These are phyloP conservation scores for Talaromyces verruculosus DNA, from an alignment of 2,329 filamentous ascomycete species.

Conservation along the genomic window DNA sequence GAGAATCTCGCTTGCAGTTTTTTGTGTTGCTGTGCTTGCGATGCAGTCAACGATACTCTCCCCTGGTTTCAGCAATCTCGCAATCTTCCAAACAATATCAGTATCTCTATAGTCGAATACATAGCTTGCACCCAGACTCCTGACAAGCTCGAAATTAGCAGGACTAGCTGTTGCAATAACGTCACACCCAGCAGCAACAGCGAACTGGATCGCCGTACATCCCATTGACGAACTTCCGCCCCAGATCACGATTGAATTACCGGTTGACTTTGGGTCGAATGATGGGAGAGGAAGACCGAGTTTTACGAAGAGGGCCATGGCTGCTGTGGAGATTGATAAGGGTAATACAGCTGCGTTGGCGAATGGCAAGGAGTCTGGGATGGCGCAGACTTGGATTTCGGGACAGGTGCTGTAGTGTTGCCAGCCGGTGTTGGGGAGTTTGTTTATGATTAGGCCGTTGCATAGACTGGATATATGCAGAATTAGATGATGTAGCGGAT, in stretches of 20 bases:
- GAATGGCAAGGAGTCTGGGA: conserved; percentile 28
- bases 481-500: not conserved
- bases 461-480: not conserved
- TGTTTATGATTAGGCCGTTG: conserved; percentile 5
- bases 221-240: conserved; percentile 51
- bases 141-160: conserved; percentile 34
- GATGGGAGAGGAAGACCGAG: not conserved
- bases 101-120: conserved; percentile 44
- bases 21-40: conserved; percentile 10
- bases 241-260: conserved; percentile 29
- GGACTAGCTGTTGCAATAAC: conserved; percentile 37
- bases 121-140: conserved; percentile 42
- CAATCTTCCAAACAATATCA: conserved; percentile 23
- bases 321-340: conserved; percentile 29
- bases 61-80: conserved; percentile 18
- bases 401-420: conserved; percentile 13
- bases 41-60: conserved; percentile 23
- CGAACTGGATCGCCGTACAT: conserved; percentile 44
- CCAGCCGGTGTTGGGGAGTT: conserved; percentile 1
- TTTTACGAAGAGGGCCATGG: conserved; percentile 25
- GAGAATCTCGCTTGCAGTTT: not conserved
- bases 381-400: conserved; percentile 15
- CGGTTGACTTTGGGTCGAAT: not conserved
- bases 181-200: conserved; percentile 38
- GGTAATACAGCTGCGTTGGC: conserved; percentile 31